phyloP scores from a whole-genome alignment of 139 green algal genomes.

The Axilococcus clingmanii region DNA sequence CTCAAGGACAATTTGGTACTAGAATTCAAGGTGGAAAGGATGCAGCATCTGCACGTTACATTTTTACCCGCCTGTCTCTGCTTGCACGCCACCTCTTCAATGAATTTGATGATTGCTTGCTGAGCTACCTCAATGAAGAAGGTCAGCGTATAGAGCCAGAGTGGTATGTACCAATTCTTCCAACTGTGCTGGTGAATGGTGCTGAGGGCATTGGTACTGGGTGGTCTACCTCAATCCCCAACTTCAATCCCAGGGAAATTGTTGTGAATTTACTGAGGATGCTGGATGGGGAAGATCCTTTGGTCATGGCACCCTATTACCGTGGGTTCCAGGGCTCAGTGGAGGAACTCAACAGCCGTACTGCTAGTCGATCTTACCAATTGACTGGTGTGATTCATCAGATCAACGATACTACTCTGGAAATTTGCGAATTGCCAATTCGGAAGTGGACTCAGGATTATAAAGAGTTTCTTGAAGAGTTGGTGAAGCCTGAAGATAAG shows the following conservation, averaged over 20 bases:
- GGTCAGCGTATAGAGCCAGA: slow-evolving; percentile 92
- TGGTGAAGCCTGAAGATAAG: slow-evolving; percentile 78
- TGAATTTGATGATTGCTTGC: slow-evolving; percentile 80
- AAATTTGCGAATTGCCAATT: slow-evolving; percentile 93
- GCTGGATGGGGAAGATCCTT: slow-evolving; percentile 60
- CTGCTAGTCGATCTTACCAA: slow-evolving; percentile 45
- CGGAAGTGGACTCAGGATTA: slow-evolving; percentile 96
- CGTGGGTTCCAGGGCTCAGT: slow-evolving; percentile 59
- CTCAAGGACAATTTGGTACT: slow-evolving; percentile 79
- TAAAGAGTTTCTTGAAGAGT: slow-evolving; percentile 94
- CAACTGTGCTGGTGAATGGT: slow-evolving; percentile 91
- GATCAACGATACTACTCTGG: slow-evolving; percentile 56
- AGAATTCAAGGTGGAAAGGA: slow-evolving; percentile 94
- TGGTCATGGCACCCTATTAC: slow-evolving; percentile 90
- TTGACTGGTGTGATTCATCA: slow-evolving; percentile 59
- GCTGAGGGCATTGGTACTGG: slow-evolving; percentile 98
- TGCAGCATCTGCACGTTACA: slow-evolving; percentile 87
- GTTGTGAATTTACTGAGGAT: slow-evolving; percentile 80
- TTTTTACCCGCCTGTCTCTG: slow-evolving; percentile 84
- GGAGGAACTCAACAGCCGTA: slow-evolving; percentile 40
- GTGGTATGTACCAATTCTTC: slow-evolving; percentile 83
- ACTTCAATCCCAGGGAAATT: slow-evolving; percentile 93
- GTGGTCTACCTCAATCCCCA: slow-evolving; percentile 95
- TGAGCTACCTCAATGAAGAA: slow-evolving; percentile 93
- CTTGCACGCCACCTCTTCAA: slow-evolving; percentile 86